Evolutionary conservation across 163 green algal species (phyloP).

Genomic region (Smithsoniella earleae): DNA sequence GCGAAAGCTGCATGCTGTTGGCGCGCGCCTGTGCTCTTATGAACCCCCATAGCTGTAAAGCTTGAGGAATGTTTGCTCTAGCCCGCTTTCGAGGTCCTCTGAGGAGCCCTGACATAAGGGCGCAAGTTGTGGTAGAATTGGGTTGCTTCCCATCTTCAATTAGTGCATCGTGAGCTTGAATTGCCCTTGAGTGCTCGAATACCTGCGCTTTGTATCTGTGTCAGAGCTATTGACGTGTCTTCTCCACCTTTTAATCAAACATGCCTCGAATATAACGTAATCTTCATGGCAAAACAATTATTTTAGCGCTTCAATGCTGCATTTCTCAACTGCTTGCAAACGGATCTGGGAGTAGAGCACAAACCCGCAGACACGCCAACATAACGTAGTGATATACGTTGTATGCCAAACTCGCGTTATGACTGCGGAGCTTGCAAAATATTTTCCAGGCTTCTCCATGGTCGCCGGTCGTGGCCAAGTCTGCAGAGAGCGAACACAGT

Average conservation of each 20-base stretch:
- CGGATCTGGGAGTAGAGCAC: not conserved
- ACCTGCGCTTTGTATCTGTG: not conserved
- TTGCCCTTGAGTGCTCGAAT: not conserved
- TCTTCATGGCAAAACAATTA: not conserved
- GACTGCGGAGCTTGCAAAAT: not conserved
- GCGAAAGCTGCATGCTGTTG: too few species aligned
- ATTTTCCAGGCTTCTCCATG: not conserved
- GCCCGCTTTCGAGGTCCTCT: not conserved
- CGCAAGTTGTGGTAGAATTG: not conserved
- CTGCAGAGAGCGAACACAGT: constrained; percentile 1
- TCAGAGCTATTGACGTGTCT: not conserved
- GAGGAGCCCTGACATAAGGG: not conserved
- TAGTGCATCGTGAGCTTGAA: not conserved
- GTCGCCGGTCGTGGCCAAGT: not conserved
- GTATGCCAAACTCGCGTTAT: not conserved
- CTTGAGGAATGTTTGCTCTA: not conserved
- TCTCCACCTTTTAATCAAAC: not conserved
- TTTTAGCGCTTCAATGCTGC: not conserved
- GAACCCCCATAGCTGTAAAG: not conserved
- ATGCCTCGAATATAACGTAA: not conserved
- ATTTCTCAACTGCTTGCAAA: not conserved
- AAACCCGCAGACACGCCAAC: not conserved
- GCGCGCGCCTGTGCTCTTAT: too few species aligned
- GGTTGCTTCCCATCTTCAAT: not conserved
- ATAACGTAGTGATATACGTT: constrained; percentile 5